Conservation (phyloP, 1,284 basidiomycete genomes). For the Thecaphora frezii region DNA sequence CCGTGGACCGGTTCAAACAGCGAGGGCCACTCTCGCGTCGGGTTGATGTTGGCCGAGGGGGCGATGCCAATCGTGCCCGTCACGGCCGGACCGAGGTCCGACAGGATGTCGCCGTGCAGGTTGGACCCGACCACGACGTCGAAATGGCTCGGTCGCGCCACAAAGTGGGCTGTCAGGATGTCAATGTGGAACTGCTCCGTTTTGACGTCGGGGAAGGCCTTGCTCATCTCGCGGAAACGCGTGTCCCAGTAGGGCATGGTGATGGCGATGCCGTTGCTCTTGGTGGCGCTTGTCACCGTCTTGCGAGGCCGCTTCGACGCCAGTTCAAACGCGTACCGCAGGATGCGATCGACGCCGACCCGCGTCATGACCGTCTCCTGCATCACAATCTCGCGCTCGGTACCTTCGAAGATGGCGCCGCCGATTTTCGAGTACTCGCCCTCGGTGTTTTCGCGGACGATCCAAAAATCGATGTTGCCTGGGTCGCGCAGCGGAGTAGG, state of each 20-base stretch:
- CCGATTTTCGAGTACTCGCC: constrained; percentile 66
- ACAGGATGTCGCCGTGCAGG: constrained; percentile 66
- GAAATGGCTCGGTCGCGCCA: constrained; percentile 64
- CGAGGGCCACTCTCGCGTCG: constrained; percentile 62
- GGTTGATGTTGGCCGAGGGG: constrained; percentile 66
- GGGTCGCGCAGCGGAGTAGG: constrained; percentile 61
- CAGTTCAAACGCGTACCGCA: constrained; percentile 66
- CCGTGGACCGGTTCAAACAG: constrained; percentile 61
- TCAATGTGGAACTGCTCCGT: constrained; percentile 61
- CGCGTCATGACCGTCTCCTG: constrained; percentile 64
- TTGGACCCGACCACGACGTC: constrained; percentile 67
- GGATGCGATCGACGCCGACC: constrained; percentile 64
- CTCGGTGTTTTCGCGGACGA: constrained; percentile 66
- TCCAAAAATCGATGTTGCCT: constrained; percentile 64
- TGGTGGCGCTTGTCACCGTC: constrained; percentile 64
- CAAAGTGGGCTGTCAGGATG: constrained; percentile 63
- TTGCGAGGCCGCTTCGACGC: constrained; percentile 64
- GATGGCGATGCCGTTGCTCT: constrained; percentile 53
- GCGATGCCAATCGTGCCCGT: constrained; percentile 68
- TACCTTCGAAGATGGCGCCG: constrained; percentile 61
- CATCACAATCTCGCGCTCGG: constrained; percentile 58
- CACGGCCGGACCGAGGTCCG: constrained; percentile 66
- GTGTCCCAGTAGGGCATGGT: constrained; percentile 58
- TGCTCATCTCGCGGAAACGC: constrained; percentile 63
- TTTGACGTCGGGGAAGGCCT: constrained; percentile 65